Evolutionary conservation across 176 grass and related monocot genomes (phyloP).

Genomic region (Ensete glaucum): DNA sequence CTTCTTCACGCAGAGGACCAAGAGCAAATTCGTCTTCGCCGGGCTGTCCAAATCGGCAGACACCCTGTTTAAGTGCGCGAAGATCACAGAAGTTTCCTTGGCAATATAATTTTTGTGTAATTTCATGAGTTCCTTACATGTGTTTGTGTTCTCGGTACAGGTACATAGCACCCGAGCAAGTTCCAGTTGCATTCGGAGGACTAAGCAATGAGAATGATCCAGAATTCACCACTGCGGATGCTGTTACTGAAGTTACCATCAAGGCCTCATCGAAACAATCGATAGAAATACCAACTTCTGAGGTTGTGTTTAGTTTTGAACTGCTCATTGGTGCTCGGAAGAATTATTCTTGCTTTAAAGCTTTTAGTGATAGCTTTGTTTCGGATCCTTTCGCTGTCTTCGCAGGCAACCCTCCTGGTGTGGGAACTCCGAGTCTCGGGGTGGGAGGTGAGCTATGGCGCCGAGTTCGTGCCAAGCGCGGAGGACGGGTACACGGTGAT

Average conservation of each 20-base stretch:
- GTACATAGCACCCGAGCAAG: slow-evolving; percentile 81
- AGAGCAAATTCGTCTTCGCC: slow-evolving; percentile 90
- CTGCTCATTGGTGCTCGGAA: no score
- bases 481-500: slow-evolving; percentile 89
- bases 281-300: slow-evolving; percentile 55
- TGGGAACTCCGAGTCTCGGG: slow-evolving; percentile 78
- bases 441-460: slow-evolving; percentile 71
- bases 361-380: not conserved
- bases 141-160: slow-evolving; percentile 18
- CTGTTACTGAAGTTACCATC: slow-evolving; percentile 51
- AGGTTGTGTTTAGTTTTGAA: slow-evolving; percentile 33
- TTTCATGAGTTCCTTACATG: not conserved
- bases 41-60: slow-evolving; percentile 75
- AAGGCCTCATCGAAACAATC: slow-evolving; percentile 65
- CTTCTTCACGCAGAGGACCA: slow-evolving; percentile 87
- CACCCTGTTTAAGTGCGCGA: slow-evolving; percentile 61
- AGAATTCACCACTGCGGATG: slow-evolving; percentile 61
- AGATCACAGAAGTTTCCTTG: not conserved
- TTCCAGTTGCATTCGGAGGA: slow-evolving; percentile 78
- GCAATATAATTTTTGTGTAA: not conserved
- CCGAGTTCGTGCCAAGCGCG: slow-evolving; percentile 51
- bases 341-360: not conserved
- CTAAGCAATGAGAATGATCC: slow-evolving; percentile 69
- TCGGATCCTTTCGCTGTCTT: not conserved
- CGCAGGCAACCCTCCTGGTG: slow-evolving; percentile 47